Percentiles rank a stretch among this genome's conserved stretches.
These are phyloP conservation scores for Metarhizium brunneum DNA, from an alignment of 2,329 filamentous ascomycete genomes.

Conservation along the genomic window DNA sequence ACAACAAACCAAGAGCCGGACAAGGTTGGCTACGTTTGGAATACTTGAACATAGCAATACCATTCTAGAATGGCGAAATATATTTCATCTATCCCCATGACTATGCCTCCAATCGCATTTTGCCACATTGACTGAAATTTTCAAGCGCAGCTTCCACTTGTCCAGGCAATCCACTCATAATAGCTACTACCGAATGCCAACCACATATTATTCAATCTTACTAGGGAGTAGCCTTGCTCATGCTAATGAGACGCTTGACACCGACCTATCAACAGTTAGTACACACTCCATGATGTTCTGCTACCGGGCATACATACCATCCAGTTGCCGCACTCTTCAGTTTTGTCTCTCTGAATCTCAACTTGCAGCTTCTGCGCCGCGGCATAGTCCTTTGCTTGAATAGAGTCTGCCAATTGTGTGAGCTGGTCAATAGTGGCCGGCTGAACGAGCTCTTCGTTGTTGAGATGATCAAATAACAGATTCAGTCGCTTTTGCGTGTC, in stretches of 20 bases:
- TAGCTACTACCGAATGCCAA: background rate
- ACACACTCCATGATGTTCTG: background rate
- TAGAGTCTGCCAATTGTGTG: conserved; percentile 51
- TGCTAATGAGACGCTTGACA: conserved; percentile 67
- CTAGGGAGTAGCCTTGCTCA: conserved; percentile 67
- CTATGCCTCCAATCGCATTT: background rate
- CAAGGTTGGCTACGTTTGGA: background rate
- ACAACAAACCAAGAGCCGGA: background rate
- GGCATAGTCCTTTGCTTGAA: conserved; percentile 62
- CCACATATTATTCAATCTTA: background rate
- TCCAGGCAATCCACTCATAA: background rate
- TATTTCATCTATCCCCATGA: background rate
- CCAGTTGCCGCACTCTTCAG: conserved; percentile 76
- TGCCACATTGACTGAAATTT: background rate
- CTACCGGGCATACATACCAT: conserved; percentile 53
- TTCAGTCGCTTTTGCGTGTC: conserved; percentile 90
- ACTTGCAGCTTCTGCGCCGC: conserved; percentile 60
- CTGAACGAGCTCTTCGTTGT: conserved; percentile 86
- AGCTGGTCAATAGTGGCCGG: conserved; percentile 66
- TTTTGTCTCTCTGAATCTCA: conserved; percentile 67
- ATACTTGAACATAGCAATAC: background rate
- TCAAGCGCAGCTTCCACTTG: background rate
- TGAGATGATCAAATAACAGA: conserved; percentile 92
- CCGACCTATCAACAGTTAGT: conserved; percentile 52
- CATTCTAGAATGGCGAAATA: background rate